Percentiles rank a stretch among this genome's conserved stretches.
Conservation (phyloP, 2,329 filamentous ascomycete species). For the Xylaria sp. region DNA sequence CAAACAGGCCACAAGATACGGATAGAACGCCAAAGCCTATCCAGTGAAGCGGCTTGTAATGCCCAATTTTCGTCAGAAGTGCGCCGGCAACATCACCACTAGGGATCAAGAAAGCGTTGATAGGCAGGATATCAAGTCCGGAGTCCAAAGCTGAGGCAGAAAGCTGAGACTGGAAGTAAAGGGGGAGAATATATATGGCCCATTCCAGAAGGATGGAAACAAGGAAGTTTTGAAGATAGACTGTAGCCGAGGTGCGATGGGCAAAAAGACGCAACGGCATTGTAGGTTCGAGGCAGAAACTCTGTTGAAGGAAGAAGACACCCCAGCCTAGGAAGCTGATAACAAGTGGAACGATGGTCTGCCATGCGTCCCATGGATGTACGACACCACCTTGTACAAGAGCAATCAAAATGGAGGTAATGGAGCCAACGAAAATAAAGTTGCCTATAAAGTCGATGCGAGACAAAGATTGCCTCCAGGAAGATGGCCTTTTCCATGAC, state of each 20-base stretch:
- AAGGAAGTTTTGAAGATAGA: slow-evolving; percentile 44
- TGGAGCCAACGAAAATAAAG: slow-evolving; percentile 41
- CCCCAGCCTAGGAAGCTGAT: slow-evolving; percentile 17
- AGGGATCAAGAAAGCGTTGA: neutral
- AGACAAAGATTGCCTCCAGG: slow-evolving; percentile 30
- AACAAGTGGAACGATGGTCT: slow-evolving; percentile 21
- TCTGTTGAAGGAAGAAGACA: slow-evolving; percentile 3
- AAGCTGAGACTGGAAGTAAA: slow-evolving; percentile 45
- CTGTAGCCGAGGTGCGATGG: slow-evolving; percentile 45
- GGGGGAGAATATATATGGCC: slow-evolving; percentile 46
- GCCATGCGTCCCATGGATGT: slow-evolving; percentile 16
- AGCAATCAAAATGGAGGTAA: slow-evolving; percentile 44
- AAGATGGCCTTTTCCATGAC: slow-evolving; percentile 24
- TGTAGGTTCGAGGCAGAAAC: slow-evolving; percentile 36
- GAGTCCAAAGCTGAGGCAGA: neutral
- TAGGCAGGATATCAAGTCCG: neutral
- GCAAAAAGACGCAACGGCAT: slow-evolving; percentile 51
- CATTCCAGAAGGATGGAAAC: slow-evolving; percentile 44
- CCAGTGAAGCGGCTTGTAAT: slow-evolving; percentile 30
- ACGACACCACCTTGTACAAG: slow-evolving; percentile 37
- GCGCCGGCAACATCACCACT: neutral
- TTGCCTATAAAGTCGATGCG: neutral
- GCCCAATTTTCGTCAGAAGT: slow-evolving; percentile 10
- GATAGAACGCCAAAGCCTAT: slow-evolving; percentile 29
- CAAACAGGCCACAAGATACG: slow-evolving; percentile 40